Base-by-base conservation (phyloP, 768 basidiomycete species). In the Thelephora aurantiotincta region DNA sequence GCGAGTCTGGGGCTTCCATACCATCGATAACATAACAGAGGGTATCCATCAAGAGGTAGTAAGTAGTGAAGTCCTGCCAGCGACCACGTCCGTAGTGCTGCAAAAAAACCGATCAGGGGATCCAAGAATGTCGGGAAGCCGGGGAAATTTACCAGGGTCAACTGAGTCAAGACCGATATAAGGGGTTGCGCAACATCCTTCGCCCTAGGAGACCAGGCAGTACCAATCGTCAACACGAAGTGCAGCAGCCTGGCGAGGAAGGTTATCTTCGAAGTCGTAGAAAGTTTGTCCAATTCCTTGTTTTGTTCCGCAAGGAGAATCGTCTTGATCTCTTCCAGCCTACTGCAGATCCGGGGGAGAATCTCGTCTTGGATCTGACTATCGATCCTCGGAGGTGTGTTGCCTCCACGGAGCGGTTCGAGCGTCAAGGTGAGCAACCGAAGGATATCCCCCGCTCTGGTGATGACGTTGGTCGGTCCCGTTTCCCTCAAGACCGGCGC, bases 1-100 rank as follows among this genome's bases (percentile, higher is more conserved):
- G 16, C 30, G 23, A 30, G 22, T 57, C 9, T 13, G 20, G 34
- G 46, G n/a, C 9, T 4, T 12, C 51, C 71, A 49, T 54, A 85
- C 86, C 86, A 56, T 89, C 87, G 26, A 82, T 68, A 6, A 85
- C 62, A 56, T 79, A 83, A 54, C 77, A 76, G 1, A 84, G 63
- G 2, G 86, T 88, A 64, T 90, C 86, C 19, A 86, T 60, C 30
- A 88, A 62, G 37, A 87, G 58, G 0, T 80, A 72, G 62, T 78
- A 87, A 41, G 73, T 65, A 37, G 78, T 67, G 1, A 73, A 60
- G 55, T 82, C 75, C 7, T 76, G 60, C 45, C 69, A 64, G 36
- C 66, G 63, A n/a, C 78, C 75, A 5, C 70, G 26, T 9, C 26
- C 26, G 1, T 73, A 60, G 55, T 82, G 75, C 7, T 76, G 60